Percentiles rank a stretch among this genome's conserved stretches.
Evolutionary conservation across 73 alveolate species (phyloP).

Genomic region (Tetrahymena thermophila): DNA sequence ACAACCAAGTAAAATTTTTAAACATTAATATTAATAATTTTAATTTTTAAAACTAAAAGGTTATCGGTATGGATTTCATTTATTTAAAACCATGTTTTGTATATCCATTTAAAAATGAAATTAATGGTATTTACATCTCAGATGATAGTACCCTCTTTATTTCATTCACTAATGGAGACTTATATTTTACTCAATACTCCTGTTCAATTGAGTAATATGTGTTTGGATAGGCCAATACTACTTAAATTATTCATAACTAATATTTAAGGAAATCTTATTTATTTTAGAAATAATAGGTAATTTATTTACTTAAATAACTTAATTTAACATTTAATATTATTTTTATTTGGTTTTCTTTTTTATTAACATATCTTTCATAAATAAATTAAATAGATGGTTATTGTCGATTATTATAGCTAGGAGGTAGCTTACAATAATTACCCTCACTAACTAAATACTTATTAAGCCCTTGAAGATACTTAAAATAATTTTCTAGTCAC

Average conservation of each 20-base stretch:
- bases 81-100: not conserved
- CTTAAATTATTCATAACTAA: not conserved
- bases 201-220: not conserved
- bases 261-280: not conserved
- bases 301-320: too few species aligned
- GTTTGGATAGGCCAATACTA: not conserved
- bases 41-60: not conserved
- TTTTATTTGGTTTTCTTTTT: too few species aligned
- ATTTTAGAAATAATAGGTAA: not conserved
- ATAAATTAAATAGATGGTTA: not conserved
- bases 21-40: too few species aligned
- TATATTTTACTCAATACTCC: not conserved
- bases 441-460: not conserved
- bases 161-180: not conserved
- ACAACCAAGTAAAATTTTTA: not conserved
- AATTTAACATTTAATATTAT: too few species aligned
- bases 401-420: not conserved
- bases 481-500: not conserved
- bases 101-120: not conserved
- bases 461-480: not conserved
- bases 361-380: too few species aligned
- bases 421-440: too few species aligned
- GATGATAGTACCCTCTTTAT: not conserved
- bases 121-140: not conserved
- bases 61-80: not conserved